These are phyloP conservation scores for Bimuria novae-zelandiae DNA, from an alignment of 2,329 filamentous ascomycete species.

Conservation along the genomic window DNA sequence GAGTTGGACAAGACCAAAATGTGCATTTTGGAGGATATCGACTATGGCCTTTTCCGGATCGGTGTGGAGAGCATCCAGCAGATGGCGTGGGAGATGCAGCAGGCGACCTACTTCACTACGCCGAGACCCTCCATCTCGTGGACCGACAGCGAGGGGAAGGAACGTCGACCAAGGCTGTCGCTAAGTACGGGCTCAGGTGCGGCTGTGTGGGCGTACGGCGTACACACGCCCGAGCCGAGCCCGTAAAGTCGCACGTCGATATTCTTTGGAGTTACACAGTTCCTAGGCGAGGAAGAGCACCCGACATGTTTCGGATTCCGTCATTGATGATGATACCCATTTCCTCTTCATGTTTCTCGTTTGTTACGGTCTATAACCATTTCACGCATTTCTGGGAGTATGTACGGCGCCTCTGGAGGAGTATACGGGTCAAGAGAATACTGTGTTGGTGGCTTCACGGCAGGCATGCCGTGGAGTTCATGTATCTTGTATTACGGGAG, in stretches of 20 bases:
- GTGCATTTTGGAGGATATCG: constrained; percentile 43
- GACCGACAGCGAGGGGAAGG: constrained; percentile 12
- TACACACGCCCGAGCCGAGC: constrained; percentile 47
- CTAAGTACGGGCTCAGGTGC: constrained; percentile 28
- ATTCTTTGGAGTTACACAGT: neutral
- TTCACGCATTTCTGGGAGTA: constrained; percentile 3
- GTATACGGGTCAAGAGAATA: neutral
- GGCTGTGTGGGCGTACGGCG: constrained; percentile 38
- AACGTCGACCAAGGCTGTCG: constrained; percentile 29
- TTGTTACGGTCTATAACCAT: neutral
- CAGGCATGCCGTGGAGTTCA: neutral
- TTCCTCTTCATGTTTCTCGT: neutral
- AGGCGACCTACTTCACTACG: constrained; percentile 13
- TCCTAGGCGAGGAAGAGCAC: neutral
- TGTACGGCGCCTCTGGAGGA: neutral
- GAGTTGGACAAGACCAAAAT: constrained; percentile 41
- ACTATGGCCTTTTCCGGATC: constrained; percentile 45
- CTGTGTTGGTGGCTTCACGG: constrained; percentile 1
- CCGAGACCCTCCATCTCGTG: constrained; percentile 3
- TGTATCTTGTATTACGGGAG: neutral
- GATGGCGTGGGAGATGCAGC: constrained; percentile 39
- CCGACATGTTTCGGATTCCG: neutral
- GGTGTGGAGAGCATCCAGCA: constrained; percentile 37
- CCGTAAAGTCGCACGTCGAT: constrained; percentile 26
- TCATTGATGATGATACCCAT: constrained; percentile 5